These are phyloP conservation scores for Phytophthora sp. DNA, from an alignment of 352 stramenopile genomes.

Conservation along the genomic window DNA sequence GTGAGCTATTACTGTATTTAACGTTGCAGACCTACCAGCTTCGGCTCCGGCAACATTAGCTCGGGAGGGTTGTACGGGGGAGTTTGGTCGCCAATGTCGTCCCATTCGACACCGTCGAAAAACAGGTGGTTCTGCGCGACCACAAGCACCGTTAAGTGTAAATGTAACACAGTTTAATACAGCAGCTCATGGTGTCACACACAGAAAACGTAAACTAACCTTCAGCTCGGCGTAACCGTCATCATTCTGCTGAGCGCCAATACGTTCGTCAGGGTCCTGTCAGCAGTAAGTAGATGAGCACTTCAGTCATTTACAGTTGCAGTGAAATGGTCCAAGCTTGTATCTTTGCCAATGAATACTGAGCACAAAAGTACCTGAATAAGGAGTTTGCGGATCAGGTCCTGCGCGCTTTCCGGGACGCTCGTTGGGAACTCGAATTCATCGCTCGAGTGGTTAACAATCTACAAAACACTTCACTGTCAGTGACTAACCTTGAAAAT, in stretches of 20 bases:
- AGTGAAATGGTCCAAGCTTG: background rate
- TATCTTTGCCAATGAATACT: too few relatives aligned
- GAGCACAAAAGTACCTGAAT: constrained; percentile 47
- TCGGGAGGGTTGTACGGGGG: constrained; percentile 65
- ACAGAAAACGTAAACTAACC: constrained; percentile 33
- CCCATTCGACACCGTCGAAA: constrained; percentile 83
- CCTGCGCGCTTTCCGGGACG: constrained; percentile 67
- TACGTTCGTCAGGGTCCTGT: constrained; percentile 60
- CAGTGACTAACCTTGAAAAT: constrained; percentile 4
- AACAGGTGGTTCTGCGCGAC: constrained; percentile 68
- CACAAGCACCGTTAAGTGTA: constrained; percentile 12
- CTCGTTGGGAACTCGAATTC: constrained; percentile 75
- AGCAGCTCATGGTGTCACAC: background rate
- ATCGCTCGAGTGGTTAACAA: constrained; percentile 84
- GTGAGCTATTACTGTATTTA: background rate
- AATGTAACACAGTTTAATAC: background rate
- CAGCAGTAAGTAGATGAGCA: background rate
- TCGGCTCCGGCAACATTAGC: constrained; percentile 65
- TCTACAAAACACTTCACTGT: constrained; percentile 42
- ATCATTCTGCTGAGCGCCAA: constrained; percentile 75
- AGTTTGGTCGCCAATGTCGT: constrained; percentile 52
- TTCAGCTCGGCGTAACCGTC: constrained; percentile 72
- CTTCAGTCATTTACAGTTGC: background rate
- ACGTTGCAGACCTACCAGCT: constrained; percentile 41
- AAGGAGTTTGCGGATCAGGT: constrained; percentile 82